A percentile compares a stretch with the other conserved stretches of the same genome.
Conservation (phyloP, 768 basidiomycete genomes). For the Amanita rubescens region DNA sequence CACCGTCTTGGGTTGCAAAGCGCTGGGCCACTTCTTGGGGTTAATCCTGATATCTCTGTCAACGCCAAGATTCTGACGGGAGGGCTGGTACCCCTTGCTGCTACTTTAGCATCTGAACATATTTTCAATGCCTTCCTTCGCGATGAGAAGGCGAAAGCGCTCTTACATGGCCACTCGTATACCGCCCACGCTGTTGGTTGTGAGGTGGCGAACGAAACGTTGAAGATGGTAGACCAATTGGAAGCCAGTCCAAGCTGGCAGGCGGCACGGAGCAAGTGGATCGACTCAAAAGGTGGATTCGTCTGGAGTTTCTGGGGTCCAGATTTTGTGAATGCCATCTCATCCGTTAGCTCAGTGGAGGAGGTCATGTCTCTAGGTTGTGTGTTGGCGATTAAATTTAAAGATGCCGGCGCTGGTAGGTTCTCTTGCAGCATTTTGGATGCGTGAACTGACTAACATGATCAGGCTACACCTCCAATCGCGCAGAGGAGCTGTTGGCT, state of each 20-base stretch:
- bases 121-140: slow-evolving; percentile 79
- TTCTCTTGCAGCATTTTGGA: neutral
- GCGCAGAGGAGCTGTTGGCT: slow-evolving; percentile 55
- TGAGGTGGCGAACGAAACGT: slow-evolving; percentile 78
- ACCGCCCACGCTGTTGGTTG: slow-evolving; percentile 93
- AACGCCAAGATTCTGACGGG: slow-evolving; percentile 94
- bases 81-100: slow-evolving; percentile 79
- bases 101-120: slow-evolving; percentile 73
- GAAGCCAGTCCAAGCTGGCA: slow-evolving; percentile 50
- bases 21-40: slow-evolving; percentile 56
- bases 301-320: slow-evolving; percentile 91
- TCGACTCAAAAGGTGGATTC: slow-evolving; percentile 16
- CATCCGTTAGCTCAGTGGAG: slow-evolving; percentile 46
- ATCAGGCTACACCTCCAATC: slow-evolving; percentile 51
- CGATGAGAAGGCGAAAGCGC: slow-evolving; percentile 70
- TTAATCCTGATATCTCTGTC: slow-evolving; percentile 80
- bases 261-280: slow-evolving; percentile 56
- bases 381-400: slow-evolving; percentile 73
- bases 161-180: slow-evolving; percentile 94
- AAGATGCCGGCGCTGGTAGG: slow-evolving; percentile 49
- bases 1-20: slow-evolving; percentile 76
- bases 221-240: slow-evolving; percentile 53
- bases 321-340: slow-evolving; percentile 57
- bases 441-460: neutral
- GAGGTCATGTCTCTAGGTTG: slow-evolving; percentile 86